phyloP scores from a whole-genome alignment of 345 rosid species.

The Alliaria petiolata region DNA sequence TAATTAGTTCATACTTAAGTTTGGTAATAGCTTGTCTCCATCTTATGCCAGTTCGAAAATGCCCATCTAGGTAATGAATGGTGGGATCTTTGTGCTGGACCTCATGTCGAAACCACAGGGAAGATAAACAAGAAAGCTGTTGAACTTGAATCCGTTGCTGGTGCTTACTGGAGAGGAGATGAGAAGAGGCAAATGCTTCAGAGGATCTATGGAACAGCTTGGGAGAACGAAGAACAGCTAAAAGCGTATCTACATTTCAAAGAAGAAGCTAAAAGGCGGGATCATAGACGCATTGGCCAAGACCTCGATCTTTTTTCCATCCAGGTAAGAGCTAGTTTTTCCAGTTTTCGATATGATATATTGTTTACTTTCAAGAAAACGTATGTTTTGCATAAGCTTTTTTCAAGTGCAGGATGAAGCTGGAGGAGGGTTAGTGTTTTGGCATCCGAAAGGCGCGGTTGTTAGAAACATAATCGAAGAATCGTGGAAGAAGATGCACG shows the following conservation, averaged over 20 bases:
- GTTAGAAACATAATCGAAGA: slow-evolving; percentile 85
- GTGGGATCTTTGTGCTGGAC: slow-evolving; percentile 99
- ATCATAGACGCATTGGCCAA: slow-evolving; percentile 93
- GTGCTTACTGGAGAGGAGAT: slow-evolving; percentile 99
- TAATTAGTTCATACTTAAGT: background rate
- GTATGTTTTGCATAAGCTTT: background rate
- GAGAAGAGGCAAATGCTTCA: slow-evolving; percentile 90
- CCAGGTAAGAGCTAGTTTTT: slow-evolving; percentile 52
- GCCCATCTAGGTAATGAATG: slow-evolving; percentile 74
- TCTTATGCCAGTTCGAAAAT: slow-evolving; percentile 30
- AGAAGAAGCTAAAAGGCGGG: slow-evolving; percentile 92
- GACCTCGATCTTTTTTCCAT: slow-evolving; percentile 94
- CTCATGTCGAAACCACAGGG: slow-evolving; percentile 91
- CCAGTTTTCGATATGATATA: background rate
- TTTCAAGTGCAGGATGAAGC: slow-evolving; percentile 68
- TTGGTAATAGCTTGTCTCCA: slow-evolving; percentile 18
- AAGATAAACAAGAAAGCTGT: slow-evolving; percentile 69
- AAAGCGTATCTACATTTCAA: slow-evolving; percentile 85
- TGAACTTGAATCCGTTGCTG: slow-evolving; percentile 95
- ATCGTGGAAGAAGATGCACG: slow-evolving; percentile 76
- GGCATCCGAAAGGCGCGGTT: slow-evolving; percentile 96
- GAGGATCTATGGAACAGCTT: slow-evolving; percentile 97
- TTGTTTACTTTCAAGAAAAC: background rate
- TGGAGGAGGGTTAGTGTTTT: slow-evolving; percentile 97
- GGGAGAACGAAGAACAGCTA: slow-evolving; percentile 89